Conservation (phyloP, 371 early-diverging fungal genomes). For the Catenaria anguillulae region DNA sequence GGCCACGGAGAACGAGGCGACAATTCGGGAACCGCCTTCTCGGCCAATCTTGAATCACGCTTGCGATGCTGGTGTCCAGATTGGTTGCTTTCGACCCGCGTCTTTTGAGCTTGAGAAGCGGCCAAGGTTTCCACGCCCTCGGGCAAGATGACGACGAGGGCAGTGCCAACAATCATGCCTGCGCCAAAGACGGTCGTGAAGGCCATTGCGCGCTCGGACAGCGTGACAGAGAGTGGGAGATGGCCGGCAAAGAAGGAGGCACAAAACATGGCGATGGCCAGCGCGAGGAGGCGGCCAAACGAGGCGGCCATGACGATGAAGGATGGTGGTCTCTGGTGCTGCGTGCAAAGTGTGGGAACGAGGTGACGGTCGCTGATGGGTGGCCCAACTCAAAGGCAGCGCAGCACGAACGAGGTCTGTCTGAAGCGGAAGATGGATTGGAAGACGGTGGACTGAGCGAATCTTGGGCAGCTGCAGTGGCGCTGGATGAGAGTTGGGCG, state of each 20-base stretch:
- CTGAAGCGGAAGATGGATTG: too few species aligned
- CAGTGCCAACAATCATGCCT: conserved; percentile 79
- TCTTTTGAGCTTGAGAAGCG: conserved; percentile 24
- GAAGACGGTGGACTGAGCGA: too few species aligned
- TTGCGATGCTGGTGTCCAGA: not conserved
- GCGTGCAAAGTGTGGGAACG: too few species aligned
- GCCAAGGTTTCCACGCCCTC: conserved; percentile 78
- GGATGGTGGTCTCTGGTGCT: too few species aligned
- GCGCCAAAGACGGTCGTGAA: conserved; percentile 74
- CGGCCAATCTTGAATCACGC: not conserved
- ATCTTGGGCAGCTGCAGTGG: too few species aligned
- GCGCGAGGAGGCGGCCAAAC: conserved; percentile 32
- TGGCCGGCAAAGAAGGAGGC: conserved; percentile 76
- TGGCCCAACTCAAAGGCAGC: too few species aligned
- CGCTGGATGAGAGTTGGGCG: too few species aligned
- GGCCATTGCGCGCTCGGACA: conserved; percentile 52
- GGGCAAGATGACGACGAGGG: conserved; percentile 77
- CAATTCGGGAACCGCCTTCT: not conserved
- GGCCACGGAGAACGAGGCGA: not conserved
- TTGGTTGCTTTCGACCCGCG: conserved; percentile 4
- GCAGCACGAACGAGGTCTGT: too few species aligned
- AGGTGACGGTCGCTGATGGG: too few species aligned
- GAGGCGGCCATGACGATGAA: too few species aligned
- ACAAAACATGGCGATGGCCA: conserved; percentile 60
- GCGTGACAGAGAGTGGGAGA: conserved; percentile 63